Percentiles rank a stretch among this genome's conserved stretches.
phyloP scores from a whole-genome alignment of 768 basidiomycete species.

The Lactifluus pinguis region DNA sequence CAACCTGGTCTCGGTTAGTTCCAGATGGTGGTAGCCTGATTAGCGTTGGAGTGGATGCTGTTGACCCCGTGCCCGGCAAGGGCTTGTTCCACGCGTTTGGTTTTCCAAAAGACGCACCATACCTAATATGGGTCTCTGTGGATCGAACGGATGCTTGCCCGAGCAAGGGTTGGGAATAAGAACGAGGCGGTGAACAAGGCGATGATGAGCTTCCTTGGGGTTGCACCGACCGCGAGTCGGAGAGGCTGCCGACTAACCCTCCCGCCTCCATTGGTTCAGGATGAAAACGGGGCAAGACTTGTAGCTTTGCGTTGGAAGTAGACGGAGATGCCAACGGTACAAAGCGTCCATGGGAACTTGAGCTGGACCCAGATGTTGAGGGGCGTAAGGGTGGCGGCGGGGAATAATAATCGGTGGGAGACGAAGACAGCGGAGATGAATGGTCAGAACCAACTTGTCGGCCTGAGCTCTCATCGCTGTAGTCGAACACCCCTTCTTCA shows the following conservation, averaged over 20 bases:
- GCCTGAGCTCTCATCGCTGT: conserved; percentile 28
- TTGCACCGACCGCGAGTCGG: conserved; percentile 24
- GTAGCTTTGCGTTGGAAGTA: conserved; percentile 43
- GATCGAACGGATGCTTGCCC: conserved; percentile 22
- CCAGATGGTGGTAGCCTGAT: not conserved
- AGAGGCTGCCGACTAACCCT: conserved; percentile 1
- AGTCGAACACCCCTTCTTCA: conserved; percentile 49
- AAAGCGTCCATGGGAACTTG: conserved; percentile 10
- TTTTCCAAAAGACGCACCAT: conserved; percentile 23
- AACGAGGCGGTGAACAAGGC: conserved; percentile 1
- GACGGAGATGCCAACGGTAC: conserved; percentile 23
- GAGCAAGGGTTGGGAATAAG: not conserved
- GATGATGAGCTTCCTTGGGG: conserved; percentile 10
- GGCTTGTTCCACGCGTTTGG: conserved; percentile 29
- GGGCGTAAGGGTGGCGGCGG: conserved; percentile 21
- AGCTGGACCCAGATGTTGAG: conserved; percentile 20
- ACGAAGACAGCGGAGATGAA: conserved; percentile 5
- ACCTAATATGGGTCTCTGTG: not conserved
- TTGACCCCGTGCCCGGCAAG: conserved; percentile 20
- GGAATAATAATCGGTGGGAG: not conserved
- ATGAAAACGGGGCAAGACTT: conserved; percentile 38
- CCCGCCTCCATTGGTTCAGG: conserved; percentile 53
- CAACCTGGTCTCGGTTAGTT: conserved; percentile 5
- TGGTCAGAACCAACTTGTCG: conserved; percentile 6
- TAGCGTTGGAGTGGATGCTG: not conserved